Percentiles rank a stretch among this genome's conserved stretches.
These are phyloP conservation scores for Eimeria acervulina DNA, from an alignment of 169 alveolate species.

Conservation along the genomic window DNA sequence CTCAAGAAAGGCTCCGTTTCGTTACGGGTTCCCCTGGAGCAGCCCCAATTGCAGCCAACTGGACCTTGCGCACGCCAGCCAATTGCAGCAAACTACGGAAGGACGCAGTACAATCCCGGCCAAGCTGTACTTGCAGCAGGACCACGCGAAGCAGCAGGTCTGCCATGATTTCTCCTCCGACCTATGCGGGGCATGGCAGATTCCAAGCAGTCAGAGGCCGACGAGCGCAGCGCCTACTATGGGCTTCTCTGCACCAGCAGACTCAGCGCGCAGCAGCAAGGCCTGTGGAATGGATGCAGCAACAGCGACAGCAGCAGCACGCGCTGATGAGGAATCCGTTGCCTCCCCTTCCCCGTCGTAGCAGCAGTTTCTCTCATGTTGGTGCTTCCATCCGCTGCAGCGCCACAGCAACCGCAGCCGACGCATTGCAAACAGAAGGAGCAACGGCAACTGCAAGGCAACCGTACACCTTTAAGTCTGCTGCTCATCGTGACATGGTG, in stretches of 20 bases:
- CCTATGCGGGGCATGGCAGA: background rate
- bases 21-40: background rate
- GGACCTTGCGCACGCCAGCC: background rate
- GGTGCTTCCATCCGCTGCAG: background rate
- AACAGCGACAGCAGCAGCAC: background rate
- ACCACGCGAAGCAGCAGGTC: background rate
- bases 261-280: background rate
- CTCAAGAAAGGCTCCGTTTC: background rate
- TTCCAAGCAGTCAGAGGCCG: background rate
- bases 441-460: background rate
- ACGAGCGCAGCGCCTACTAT: background rate
- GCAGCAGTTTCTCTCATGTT: background rate
- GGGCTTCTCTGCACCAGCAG: background rate
- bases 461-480: constrained; percentile 76
- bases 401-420: background rate
- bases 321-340: background rate
- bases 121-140: background rate
- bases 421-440: background rate
- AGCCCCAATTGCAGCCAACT: background rate
- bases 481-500: constrained; percentile 81
- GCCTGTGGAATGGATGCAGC: background rate
- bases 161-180: background rate
- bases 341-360: background rate
- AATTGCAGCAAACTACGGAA: background rate
- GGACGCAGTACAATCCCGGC: background rate